phyloP scores from a whole-genome alignment of 2,329 filamentous ascomycete genomes.

The Aspergillus sp. region DNA sequence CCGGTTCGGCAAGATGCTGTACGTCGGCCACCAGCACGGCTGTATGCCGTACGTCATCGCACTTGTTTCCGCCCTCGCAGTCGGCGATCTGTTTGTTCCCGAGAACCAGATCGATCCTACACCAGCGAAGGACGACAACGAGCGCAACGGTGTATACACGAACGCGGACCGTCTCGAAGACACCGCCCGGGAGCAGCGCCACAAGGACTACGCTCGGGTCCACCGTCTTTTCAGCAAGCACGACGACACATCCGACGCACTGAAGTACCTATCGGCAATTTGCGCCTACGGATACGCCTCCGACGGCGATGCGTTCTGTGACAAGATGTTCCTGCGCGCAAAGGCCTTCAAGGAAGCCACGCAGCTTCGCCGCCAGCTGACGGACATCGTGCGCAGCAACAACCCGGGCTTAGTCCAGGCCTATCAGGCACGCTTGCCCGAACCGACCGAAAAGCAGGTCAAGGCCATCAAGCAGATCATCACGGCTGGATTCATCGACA shows the following conservation, averaged over 20 bases:
- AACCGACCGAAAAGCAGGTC: slow-evolving; percentile 68
- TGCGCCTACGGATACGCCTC: slow-evolving; percentile 80
- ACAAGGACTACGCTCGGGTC: slow-evolving; percentile 68
- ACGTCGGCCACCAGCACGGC: slow-evolving; percentile 79
- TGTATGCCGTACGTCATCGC: slow-evolving; percentile 86
- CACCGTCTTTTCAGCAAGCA: slow-evolving; percentile 78
- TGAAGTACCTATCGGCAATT: slow-evolving; percentile 86
- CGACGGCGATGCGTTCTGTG: slow-evolving; percentile 70
- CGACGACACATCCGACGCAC: slow-evolving; percentile 81
- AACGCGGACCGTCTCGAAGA: slow-evolving; percentile 73
- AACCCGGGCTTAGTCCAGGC: slow-evolving; percentile 54
- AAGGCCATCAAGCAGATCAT: slow-evolving; percentile 86
- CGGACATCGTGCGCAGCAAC: slow-evolving; percentile 74
- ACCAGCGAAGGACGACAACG: slow-evolving; percentile 47
- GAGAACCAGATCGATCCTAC: slow-evolving; percentile 73
- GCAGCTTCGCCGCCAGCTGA: slow-evolving; percentile 80
- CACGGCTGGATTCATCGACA: slow-evolving; percentile 89
- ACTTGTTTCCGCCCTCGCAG: slow-evolving; percentile 83
- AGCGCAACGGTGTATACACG: slow-evolving; percentile 50
- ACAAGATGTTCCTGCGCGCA: slow-evolving; percentile 77
- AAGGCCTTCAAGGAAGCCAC: slow-evolving; percentile 86
- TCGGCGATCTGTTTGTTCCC: slow-evolving; percentile 82
- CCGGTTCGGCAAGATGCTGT: slow-evolving; percentile 86
- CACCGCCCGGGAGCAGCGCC: slow-evolving; percentile 65
- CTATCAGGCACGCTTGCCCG: slow-evolving; percentile 55